phyloP scores from a whole-genome alignment of 2,329 filamentous ascomycete genomes.

The Colletotrichum sidae region DNA sequence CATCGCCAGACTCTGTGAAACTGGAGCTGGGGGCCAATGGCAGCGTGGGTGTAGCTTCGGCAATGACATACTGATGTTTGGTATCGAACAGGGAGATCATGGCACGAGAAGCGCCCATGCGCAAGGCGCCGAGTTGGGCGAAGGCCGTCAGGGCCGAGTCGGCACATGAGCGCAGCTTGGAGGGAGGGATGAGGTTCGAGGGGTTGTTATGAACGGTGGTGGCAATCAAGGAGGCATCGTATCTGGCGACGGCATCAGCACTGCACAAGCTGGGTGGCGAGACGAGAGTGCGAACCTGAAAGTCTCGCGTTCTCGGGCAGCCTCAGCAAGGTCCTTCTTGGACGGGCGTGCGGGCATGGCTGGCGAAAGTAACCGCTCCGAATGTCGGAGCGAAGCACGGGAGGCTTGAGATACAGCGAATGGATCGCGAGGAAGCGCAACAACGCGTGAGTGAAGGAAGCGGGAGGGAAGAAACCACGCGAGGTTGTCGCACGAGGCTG shows the following conservation, averaged over 20 bases:
- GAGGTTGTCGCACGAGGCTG: neutral
- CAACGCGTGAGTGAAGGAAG: too few relatives aligned
- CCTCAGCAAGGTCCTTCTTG: conserved; percentile 34
- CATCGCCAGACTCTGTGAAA: neutral
- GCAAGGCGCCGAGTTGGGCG: conserved; percentile 60
- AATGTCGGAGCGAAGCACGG: neutral
- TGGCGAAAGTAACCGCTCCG: neutral
- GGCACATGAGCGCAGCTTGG: conserved; percentile 42
- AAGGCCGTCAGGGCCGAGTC: conserved; percentile 59
- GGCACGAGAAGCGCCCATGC: conserved; percentile 52
- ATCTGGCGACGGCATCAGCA: conserved; percentile 22
- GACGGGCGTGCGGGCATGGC: conserved; percentile 3
- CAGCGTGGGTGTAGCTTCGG: conserved; percentile 59
- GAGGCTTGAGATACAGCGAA: too few relatives aligned
- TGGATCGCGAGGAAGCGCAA: too few relatives aligned
- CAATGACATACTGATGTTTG: conserved; percentile 60
- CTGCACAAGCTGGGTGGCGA: neutral
- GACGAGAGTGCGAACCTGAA: conserved; percentile 38
- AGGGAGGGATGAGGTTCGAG: conserved; percentile 38
- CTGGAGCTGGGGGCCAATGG: conserved; percentile 46
- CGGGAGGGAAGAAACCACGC: neutral
- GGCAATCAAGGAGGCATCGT: conserved; percentile 26
- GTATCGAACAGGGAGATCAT: conserved; percentile 65
- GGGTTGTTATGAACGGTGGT: conserved; percentile 38
- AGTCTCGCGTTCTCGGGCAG: conserved; percentile 45